These are phyloP conservation scores for Dothistroma pini DNA, from an alignment of 2,329 filamentous ascomycete species.

Conservation along the genomic window DNA sequence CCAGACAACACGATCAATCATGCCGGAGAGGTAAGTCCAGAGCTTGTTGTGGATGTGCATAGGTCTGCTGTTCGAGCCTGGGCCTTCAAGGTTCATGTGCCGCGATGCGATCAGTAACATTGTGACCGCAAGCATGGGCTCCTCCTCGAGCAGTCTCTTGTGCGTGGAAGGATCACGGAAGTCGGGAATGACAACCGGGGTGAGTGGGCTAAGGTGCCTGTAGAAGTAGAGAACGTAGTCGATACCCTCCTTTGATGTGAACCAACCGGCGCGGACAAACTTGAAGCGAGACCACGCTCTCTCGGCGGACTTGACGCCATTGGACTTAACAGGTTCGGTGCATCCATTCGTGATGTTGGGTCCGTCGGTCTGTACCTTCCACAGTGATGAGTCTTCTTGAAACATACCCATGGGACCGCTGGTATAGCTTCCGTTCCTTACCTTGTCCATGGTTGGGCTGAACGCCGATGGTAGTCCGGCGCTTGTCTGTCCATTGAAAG, in stretches of 20 bases:
- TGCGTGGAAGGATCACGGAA: slow-evolving; percentile 81
- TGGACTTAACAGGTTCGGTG: slow-evolving; percentile 7
- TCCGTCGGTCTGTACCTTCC: slow-evolving; percentile 27
- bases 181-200: slow-evolving; percentile 88
- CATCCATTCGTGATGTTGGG: slow-evolving; percentile 16
- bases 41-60: slow-evolving; percentile 92
- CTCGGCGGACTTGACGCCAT: slow-evolving; percentile 54
- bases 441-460: slow-evolving; percentile 25
- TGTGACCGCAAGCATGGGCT: slow-evolving; percentile 88
- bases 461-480: slow-evolving; percentile 20
- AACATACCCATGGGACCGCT: slow-evolving; percentile 21
- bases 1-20: slow-evolving; percentile 94
- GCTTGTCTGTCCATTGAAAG: slow-evolving; percentile 25
- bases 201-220: slow-evolving; percentile 82
- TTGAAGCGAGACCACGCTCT: slow-evolving; percentile 88
- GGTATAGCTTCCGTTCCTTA: slow-evolving; percentile 18
- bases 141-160: slow-evolving; percentile 74
- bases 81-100: slow-evolving; percentile 74
- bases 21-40: slow-evolving; percentile 89
- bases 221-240: slow-evolving; percentile 97
- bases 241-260: slow-evolving; percentile 89
- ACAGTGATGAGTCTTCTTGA: slow-evolving; percentile 21
- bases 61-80: slow-evolving; percentile 76
- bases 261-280: slow-evolving; percentile 96
- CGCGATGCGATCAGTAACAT: slow-evolving; percentile 87